Evolutionary conservation across 192 early-diverging fungal genomes (phyloP).

Genomic region (Rhizophlyctis rosea): DNA sequence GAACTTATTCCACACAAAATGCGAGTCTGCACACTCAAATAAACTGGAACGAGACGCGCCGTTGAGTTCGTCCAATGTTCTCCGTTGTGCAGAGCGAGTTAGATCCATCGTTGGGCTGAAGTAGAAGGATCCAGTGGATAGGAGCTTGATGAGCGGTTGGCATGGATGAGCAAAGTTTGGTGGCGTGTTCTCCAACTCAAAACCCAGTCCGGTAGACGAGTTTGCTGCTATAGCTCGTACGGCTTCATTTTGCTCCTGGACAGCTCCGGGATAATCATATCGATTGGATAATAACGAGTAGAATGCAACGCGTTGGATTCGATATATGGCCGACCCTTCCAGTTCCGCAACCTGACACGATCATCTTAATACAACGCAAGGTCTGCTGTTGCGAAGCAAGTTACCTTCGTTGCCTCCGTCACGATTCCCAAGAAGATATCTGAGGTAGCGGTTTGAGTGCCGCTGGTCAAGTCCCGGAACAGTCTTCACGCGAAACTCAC

Average conservation of each 20-base stretch:
- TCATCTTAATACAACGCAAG: slow-evolving; percentile 7
- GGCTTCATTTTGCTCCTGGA: slow-evolving; percentile 1
- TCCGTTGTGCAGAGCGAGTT: slow-evolving; percentile 72
- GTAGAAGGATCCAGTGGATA: slow-evolving; percentile 88
- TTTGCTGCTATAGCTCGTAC: background rate
- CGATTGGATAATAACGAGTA: slow-evolving; percentile 71
- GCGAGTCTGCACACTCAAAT: slow-evolving; percentile 62
- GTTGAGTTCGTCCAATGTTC: slow-evolving; percentile 41
- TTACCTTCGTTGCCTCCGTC: slow-evolving; percentile 34
- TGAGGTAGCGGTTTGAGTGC: too few relatives aligned
- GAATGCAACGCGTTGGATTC: slow-evolving; percentile 69
- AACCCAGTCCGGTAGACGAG: slow-evolving; percentile 36
- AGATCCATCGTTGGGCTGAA: slow-evolving; percentile 88
- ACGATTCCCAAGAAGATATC: slow-evolving; percentile 47
- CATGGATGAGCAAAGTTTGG: slow-evolving; percentile 68
- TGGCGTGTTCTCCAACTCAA: slow-evolving; percentile 41
- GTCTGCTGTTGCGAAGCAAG: background rate
- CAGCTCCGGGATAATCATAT: slow-evolving; percentile 56
- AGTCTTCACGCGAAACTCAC: slow-evolving; percentile 7
- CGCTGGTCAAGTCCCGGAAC: background rate
- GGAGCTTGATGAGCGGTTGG: slow-evolving; percentile 65
- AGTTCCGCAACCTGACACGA: slow-evolving; percentile 25
- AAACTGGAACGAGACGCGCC: slow-evolving; percentile 24
- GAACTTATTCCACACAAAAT: slow-evolving; percentile 91
- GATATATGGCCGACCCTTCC: slow-evolving; percentile 61